phyloP scores from a whole-genome alignment of 345 rosid genomes.

The Salix udensis region DNA sequence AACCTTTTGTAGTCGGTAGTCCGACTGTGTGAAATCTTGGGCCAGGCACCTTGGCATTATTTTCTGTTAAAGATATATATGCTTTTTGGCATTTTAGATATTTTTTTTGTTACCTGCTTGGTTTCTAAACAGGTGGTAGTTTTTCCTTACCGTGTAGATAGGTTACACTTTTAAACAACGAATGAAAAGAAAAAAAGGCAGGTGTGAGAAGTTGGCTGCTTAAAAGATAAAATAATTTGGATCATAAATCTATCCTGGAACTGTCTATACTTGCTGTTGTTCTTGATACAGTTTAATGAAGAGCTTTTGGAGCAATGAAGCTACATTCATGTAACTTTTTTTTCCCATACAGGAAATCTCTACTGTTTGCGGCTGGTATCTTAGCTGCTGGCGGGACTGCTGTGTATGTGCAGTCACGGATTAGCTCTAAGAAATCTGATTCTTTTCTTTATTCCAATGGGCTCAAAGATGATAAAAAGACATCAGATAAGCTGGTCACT shows the following conservation, averaged over 20 bases:
- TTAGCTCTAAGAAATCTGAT: slow-evolving; percentile 31
- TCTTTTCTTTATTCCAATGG: slow-evolving; percentile 50
- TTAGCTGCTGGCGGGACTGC: slow-evolving; percentile 87
- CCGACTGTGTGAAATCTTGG: neutral
- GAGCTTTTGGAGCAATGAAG: neutral
- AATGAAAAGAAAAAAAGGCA: neutral
- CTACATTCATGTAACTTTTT: slow-evolving; percentile 5
- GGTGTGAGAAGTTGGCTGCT: neutral
- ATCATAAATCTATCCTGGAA: neutral
- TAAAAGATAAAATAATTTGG: neutral
- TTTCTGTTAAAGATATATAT: neutral
- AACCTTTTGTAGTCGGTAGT: neutral
- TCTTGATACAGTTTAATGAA: neutral
- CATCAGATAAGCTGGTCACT: slow-evolving; percentile 29
- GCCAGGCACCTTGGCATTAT: neutral
- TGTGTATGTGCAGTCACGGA: slow-evolving; percentile 61
- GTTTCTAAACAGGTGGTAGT: neutral
- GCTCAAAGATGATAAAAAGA: slow-evolving; percentile 38
- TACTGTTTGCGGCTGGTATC: slow-evolving; percentile 75
- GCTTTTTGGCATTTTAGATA: neutral
- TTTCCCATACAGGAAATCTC: slow-evolving; percentile 52
- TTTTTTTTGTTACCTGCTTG: neutral
- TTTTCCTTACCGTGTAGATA: neutral
- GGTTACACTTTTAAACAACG: neutral
- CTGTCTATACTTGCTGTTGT: neutral